Percentiles rank a stretch among this genome's conserved stretches.
phyloP scores from a whole-genome alignment of 2,329 filamentous ascomycete species.

The Aspergillus sp. region DNA sequence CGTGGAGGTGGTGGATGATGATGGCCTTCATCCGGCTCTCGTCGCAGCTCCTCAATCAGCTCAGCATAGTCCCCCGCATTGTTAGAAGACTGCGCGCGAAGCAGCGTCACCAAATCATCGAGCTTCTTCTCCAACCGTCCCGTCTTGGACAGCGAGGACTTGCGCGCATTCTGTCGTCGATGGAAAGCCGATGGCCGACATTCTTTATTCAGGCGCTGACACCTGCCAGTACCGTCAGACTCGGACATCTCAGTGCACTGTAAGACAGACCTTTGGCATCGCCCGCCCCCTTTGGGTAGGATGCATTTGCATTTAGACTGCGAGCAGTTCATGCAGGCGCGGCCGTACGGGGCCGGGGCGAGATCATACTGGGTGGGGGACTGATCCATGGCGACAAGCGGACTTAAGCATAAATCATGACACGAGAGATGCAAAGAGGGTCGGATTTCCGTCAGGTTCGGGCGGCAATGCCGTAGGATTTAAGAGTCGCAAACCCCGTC shows the following conservation, averaged over 20 bases:
- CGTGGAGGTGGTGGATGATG: neutral
- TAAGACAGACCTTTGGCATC: conserved; percentile 13
- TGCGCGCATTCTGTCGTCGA: conserved; percentile 29
- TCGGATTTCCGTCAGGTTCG: neutral
- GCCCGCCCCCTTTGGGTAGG: conserved; percentile 5
- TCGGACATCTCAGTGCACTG: neutral
- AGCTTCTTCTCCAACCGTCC: conserved; percentile 30
- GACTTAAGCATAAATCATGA: neutral
- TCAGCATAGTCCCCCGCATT: neutral
- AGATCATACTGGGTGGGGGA: neutral
- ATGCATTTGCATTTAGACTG: conserved; percentile 30
- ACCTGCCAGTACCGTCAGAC: conserved; percentile 30
- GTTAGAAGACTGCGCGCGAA: conserved; percentile 14
- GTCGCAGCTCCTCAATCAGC: conserved; percentile 3
- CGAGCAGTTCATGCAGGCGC: conserved; percentile 26
- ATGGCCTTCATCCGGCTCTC: neutral
- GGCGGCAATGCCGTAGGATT: neutral
- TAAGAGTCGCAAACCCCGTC: neutral
- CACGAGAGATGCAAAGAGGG: neutral
- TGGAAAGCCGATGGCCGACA: conserved; percentile 41
- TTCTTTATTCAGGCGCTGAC: conserved; percentile 45
- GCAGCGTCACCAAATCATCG: conserved; percentile 28
- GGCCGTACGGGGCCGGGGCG: conserved; percentile 13
- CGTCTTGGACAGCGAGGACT: conserved; percentile 14
- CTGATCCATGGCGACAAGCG: neutral